Evolutionary conservation across 345 rosid genomes (phyloP).

Genomic region (Moricandia moricandioides): DNA sequence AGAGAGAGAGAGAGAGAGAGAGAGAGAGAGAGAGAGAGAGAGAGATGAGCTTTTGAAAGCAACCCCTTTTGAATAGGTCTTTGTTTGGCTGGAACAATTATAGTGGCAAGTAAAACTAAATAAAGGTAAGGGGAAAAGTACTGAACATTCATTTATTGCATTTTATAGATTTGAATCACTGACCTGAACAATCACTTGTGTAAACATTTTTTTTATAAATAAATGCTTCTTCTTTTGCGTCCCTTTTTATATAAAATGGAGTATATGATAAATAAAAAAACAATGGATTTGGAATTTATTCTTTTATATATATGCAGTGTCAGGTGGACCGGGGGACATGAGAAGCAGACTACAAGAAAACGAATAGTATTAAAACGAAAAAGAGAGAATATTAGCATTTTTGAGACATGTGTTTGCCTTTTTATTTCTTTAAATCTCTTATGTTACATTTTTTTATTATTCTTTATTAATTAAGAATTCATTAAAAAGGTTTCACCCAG

Average conservation of each 20-base stretch:
- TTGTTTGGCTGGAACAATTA: constrained; percentile 22
- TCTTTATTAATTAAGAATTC: too few relatives aligned
- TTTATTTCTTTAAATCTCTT: not conserved
- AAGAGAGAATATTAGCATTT: too few relatives aligned
- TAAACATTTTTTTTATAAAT: not conserved
- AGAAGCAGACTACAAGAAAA: constrained; percentile 23
- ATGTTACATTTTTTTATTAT: not conserved
- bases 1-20: too few relatives aligned
- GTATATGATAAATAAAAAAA: not conserved
- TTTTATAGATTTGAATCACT: not conserved
- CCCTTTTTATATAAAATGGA: not conserved
- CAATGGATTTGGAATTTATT: constrained; percentile 27
- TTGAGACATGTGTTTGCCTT: not conserved
- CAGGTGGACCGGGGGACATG: constrained; percentile 40
- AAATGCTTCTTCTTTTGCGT: constrained; percentile 6
- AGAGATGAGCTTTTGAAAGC: constrained; percentile 23
- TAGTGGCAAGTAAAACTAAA: constrained; percentile 23
- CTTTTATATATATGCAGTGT: constrained; percentile 23
- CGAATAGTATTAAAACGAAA: constrained; percentile 3
- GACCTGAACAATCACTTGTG: constrained; percentile 1
- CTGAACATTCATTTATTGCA: constrained; percentile 20
- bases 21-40: too few relatives aligned
- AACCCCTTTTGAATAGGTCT: constrained; percentile 37
- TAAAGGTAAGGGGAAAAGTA: constrained; percentile 16
- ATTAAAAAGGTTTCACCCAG: not conserved